Percentiles rank a stretch among this genome's conserved stretches.
Evolutionary conservation across 805 yeast species (phyloP).

Genomic region (Pichia sporocuriosa): DNA sequence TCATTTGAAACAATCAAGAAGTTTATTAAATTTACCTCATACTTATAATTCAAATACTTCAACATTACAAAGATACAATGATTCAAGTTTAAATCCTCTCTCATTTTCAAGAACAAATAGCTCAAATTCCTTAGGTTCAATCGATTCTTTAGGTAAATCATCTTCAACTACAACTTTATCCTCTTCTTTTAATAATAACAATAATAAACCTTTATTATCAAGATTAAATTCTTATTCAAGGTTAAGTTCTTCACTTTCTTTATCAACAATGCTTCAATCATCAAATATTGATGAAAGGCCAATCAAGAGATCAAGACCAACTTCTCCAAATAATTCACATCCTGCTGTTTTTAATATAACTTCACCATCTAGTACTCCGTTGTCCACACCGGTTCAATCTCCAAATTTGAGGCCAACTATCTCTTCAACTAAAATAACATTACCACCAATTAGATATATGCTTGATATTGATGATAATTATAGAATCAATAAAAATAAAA

Average conservation of each 20-base stretch:
- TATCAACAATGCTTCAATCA: conserved; percentile 19
- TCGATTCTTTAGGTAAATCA: conserved; percentile 22
- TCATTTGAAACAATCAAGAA: no score
- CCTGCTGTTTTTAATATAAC: conserved; percentile 28
- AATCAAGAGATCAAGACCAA: conserved; percentile 34
- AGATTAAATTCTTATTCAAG: conserved; percentile 21
- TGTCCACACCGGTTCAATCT: conserved; percentile 32
- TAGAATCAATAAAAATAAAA: not conserved
- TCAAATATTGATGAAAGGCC: conserved; percentile 17
- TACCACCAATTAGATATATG: conserved; percentile 32
- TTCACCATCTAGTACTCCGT: conserved; percentile 29
- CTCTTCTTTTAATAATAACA: conserved; percentile 15
- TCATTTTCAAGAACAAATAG: conserved; percentile 29
- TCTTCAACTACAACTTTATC: conserved; percentile 25
- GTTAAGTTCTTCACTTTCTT: conserved; percentile 12
- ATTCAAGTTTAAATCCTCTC: conserved; percentile 23
- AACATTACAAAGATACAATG: not conserved
- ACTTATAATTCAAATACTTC: not conserved
- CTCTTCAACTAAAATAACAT: conserved; percentile 12
- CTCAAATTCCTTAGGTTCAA: conserved; percentile 26
- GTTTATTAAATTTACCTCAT: no score
- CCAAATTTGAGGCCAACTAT: conserved; percentile 30
- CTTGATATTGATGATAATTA: conserved; percentile 13
- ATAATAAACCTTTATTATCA: conserved; percentile 6
- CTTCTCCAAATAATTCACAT: conserved; percentile 27